These are phyloP conservation scores for Juglanconis juglandina DNA, from an alignment of 2,329 filamentous ascomycete species.

Conservation along the genomic window DNA sequence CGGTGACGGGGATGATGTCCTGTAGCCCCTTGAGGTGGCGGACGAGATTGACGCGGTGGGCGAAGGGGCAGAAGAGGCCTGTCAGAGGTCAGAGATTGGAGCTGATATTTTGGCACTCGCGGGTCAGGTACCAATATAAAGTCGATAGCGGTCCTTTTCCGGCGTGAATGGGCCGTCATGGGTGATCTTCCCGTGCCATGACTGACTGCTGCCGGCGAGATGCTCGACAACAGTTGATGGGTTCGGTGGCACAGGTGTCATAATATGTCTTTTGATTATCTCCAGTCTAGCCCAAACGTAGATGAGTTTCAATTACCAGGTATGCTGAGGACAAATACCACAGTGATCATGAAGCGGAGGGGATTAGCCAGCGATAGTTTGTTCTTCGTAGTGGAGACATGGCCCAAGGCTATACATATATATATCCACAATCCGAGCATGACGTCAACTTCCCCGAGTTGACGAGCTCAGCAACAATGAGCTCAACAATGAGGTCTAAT, in stretches of 20 bases:
- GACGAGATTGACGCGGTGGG: conserved; percentile 57
- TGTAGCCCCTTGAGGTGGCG: conserved; percentile 56
- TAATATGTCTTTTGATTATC: conserved; percentile 2
- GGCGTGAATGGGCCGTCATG: conserved; percentile 24
- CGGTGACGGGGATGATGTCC: conserved; percentile 49
- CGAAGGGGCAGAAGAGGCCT: conserved; percentile 64
- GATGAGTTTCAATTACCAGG: no score
- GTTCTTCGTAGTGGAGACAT: no score
- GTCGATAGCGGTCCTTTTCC: conserved; percentile 24
- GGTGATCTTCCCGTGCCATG: conserved; percentile 27
- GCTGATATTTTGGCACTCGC: neutral
- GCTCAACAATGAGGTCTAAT: no score
- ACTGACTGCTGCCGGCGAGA: conserved; percentile 14
- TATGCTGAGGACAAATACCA: no score
- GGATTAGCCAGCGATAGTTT: no score
- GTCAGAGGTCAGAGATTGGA: conserved; percentile 19
- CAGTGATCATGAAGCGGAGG: no score
- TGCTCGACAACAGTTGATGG: conserved; percentile 8
- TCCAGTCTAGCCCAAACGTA: neutral
- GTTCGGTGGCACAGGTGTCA: conserved; percentile 5
- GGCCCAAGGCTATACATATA: no score
- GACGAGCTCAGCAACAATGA: no score
- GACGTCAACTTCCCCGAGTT: no score
- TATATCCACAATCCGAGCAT: no score
- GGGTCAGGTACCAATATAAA: conserved; percentile 25